Base-by-base conservation (phyloP, 225 moss, liverwort and hornwort species). In the Thuidium tamariscinum region DNA sequence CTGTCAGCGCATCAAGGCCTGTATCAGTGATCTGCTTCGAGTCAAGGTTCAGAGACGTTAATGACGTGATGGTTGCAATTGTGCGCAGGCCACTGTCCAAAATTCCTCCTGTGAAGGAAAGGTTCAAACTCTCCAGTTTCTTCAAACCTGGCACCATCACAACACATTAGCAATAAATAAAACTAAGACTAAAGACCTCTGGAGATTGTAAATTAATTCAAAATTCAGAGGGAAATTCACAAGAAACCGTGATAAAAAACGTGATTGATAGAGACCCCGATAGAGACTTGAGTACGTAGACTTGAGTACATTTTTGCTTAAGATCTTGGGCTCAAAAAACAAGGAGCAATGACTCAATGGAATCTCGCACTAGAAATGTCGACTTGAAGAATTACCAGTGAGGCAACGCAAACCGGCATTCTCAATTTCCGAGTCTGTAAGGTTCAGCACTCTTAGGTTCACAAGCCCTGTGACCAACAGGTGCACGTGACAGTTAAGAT, bases 1-100 rank as follows among this genome's bases (percentile, higher is more conserved):
- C 89, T 62, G 92, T 95, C 82, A 98, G 91, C 55, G 93, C 92
- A 79, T 88, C 86, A 85, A 98, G 92, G 82, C 95, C 98, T 70
- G 88, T 81, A 87, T 96, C 96, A 36, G 95, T 95, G 70, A 98
- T 95, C 86, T 93, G 95, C 86, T 93, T 92, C 26, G 93, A 95
- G 89, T 98, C 98, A 69, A 98, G 93, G 88, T 98, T 98, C 21
- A 98, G 95, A 71, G 96, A 95, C 64, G 91, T 96, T 37, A 98
- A 92, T 25, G 98, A 98, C 14, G 92, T 91, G 85, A 98, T 93
- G 86, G 92, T 95, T 74, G 95, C 91, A 74, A 98, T 93, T 64
- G 88, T 95, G 88, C 91, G 93, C 83, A 98, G 84, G n/a, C 96
- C 96, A 86, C 85, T 92, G 87, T 96, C 95, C 84, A 94, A 62